These are phyloP conservation scores for Aureobasidium sp. DNA, from an alignment of 2,329 filamentous ascomycete genomes.

Conservation along the genomic window DNA sequence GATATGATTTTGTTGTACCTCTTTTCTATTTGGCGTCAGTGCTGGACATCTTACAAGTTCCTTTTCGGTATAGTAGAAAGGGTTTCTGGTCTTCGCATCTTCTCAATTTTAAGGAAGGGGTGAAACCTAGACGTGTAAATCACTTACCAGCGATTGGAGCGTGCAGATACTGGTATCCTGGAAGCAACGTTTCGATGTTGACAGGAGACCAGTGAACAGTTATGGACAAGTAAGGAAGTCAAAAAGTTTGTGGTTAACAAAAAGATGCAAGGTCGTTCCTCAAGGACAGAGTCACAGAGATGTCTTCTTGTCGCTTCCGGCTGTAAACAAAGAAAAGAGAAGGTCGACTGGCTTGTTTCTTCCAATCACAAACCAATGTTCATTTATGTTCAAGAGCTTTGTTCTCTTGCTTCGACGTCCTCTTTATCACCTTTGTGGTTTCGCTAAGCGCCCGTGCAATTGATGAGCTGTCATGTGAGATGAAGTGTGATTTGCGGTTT, in stretches of 20 bases:
- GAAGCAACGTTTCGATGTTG: neutral
- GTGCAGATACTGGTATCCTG: neutral
- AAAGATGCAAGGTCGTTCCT: neutral
- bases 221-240: neutral
- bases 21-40: neutral
- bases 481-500: slow-evolving; percentile 2
- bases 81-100: neutral
- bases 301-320: neutral
- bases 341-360: neutral
- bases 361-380: neutral
- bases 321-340: slow-evolving; percentile 7
- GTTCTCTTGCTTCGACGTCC: neutral
- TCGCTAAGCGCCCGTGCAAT: slow-evolving; percentile 11
- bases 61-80: neutral
- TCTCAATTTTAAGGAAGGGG: neutral
- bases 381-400: neutral
- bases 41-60: neutral
- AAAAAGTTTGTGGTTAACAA: neutral
- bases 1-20: neutral
- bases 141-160: neutral
- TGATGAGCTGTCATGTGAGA: slow-evolving; percentile 3
- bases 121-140: neutral
- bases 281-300: neutral
- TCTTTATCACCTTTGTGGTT: neutral
- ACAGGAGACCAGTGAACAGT: neutral